Percentiles rank a stretch among this genome's conserved stretches.
Conservation (phyloP, 2,329 filamentous ascomycete species). For the Calonectria pauciramosa region DNA sequence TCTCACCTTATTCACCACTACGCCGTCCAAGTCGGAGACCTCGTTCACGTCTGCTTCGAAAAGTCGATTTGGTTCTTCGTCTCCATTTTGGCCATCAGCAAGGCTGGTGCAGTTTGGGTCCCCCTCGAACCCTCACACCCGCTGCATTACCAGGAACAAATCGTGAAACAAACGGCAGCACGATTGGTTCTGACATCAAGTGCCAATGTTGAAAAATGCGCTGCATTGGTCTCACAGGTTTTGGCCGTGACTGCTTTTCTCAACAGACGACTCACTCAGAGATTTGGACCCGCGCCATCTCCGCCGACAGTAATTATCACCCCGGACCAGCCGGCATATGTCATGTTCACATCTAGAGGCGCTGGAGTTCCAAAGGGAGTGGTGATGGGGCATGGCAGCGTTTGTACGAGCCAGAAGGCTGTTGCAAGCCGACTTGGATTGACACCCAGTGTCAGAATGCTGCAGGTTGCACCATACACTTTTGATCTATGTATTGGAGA, state of each 20-base stretch:
- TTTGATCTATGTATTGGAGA: slow-evolving; percentile 18
- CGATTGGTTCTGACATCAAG: not conserved
- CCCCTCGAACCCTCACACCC: slow-evolving; percentile 10
- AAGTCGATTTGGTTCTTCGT: slow-evolving; percentile 32
- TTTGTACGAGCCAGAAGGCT: slow-evolving; percentile 27
- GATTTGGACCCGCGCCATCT: not conserved
- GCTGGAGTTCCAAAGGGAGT: slow-evolving; percentile 44
- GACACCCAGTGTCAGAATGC: slow-evolving; percentile 12
- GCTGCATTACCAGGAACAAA: not conserved
- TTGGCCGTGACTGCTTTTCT: not conserved
- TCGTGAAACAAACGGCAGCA: not conserved
- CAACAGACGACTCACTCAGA: not conserved
- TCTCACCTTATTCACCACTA: slow-evolving; percentile 7
- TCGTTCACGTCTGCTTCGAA: slow-evolving; percentile 30
- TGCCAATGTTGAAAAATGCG: not conserved
- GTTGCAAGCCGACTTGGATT: slow-evolving; percentile 11
- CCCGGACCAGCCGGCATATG: slow-evolving; percentile 26
- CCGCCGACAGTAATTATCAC: not conserved
- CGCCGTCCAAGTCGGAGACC: slow-evolving; percentile 7
- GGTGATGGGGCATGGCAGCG: slow-evolving; percentile 33
- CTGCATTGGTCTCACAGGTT: not conserved
- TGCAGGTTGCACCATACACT: slow-evolving; percentile 24
- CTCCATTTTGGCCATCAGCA: slow-evolving; percentile 12
- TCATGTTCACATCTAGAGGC: slow-evolving; percentile 44
- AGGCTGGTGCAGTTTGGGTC: slow-evolving; percentile 9